Base-by-base conservation (phyloP, 768 basidiomycete species). In the Termitomyces sp. region DNA sequence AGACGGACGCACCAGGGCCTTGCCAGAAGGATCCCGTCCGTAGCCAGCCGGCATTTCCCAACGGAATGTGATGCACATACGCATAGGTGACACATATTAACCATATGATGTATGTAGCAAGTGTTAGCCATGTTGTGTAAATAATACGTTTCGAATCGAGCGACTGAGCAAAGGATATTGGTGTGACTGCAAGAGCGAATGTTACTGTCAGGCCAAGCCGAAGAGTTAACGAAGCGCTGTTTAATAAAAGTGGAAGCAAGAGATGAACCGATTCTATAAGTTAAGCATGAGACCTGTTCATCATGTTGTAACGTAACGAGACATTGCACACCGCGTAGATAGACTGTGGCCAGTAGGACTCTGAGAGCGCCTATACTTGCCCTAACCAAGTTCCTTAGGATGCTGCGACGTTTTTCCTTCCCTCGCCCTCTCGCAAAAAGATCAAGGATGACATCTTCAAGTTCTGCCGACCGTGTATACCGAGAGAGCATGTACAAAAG, bases 401-500 rank as follows among this genome's bases (percentile, higher is more conserved):
- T 58, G 42, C 68, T 62, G 51, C 86, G 70, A 58, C 69, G 74
- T 30, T 72, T 69, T 66, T 83, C 81, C 66, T 78, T 81, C n/a
- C 79, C 80, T 64, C 74, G 73, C 30, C 80, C 80, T 56, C 79
- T 77, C 18, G 85, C 82, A 67, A 89, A 82, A 0, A 82, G 76
- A 62, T 87, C 81, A 18, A 86, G 65, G 53, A 90, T 67, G 44
- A 91, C 75, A 60, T 89, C 88, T 68, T 89, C 85, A 39, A 86
- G 68, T 60, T 88, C 83, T 34, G 79, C 76, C 68, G 82, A 81
- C 64, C 83, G 81, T 47, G 88, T 75, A 69, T 91, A 89, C 34
- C 86, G 79, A 47, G 85, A 83, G n/a, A 91, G 80, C 77, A 90
- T 81, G 72, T 88, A 90, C 85, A 86, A 88, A 51, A 91, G 72